phyloP scores from a whole-genome alignment of 2,329 filamentous ascomycete species.

The Curvularia hawaiiensis region DNA sequence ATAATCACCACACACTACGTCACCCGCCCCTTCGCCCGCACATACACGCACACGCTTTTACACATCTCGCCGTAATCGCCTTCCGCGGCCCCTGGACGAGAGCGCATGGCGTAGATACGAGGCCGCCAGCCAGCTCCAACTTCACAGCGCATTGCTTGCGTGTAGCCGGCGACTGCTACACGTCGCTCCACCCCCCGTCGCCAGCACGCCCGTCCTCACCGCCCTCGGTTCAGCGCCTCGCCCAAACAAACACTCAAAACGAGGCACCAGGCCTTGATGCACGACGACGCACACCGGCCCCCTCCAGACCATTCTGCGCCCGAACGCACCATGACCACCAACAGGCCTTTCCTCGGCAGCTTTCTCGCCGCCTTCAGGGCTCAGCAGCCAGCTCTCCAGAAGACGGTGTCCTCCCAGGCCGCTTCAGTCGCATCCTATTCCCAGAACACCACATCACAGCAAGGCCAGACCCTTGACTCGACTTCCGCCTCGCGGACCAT shows the following conservation, averaged over 20 bases:
- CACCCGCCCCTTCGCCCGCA: neutral
- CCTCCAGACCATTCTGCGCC: conserved; percentile 22
- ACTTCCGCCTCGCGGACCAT: conserved; percentile 50
- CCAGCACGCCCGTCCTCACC: conserved; percentile 8
- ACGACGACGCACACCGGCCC: conserved; percentile 32
- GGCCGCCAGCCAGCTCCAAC: neutral
- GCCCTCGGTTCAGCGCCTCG: conserved; percentile 2
- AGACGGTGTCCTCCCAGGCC: conserved; percentile 55
- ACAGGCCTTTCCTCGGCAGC: conserved; percentile 69
- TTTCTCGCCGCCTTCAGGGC: conserved; percentile 71
- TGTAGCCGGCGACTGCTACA: conserved; percentile 2
- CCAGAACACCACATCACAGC: conserved; percentile 42
- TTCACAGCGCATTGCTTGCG: conserved; percentile 5
- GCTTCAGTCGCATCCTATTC: conserved; percentile 46
- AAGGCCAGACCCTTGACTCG: conserved; percentile 46
- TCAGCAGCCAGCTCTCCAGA: conserved; percentile 65
- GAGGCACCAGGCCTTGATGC: conserved; percentile 27
- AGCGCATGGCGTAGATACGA: conserved; percentile 6
- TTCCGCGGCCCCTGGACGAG: neutral
- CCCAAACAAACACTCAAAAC: conserved; percentile 6
- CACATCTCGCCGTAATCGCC: neutral
- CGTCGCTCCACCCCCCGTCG: conserved; percentile 3
- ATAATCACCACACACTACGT: neutral
- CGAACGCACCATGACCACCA: conserved; percentile 62
- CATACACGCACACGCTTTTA: neutral